Evolutionary conservation across 345 rosid genomes (phyloP), one percentile per base, ranked within the genome.

Genomic region (Euphorbia peplus): DNA sequence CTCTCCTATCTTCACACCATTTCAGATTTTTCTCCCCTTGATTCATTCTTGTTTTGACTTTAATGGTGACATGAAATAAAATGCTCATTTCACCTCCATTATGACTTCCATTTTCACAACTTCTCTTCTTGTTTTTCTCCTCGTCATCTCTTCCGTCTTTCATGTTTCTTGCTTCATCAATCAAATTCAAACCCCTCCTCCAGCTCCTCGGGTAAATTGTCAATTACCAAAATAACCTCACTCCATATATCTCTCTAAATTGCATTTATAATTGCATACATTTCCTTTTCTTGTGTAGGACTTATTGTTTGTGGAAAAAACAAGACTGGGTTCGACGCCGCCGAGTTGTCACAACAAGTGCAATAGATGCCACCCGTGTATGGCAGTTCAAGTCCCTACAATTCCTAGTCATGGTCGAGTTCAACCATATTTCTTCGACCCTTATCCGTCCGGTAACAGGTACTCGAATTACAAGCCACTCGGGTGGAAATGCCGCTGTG

Each of bases 271-370:
- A 41, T 60, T 11, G 19, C 22, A 25, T 9, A 0, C n/a, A 6
- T 30, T 35, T 51, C 26, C 21, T 56, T 32, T 29, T 37, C 54
- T 52, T 71, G 47, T 59, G 67, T 60, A 88, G 92, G 88, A 67
- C 2, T 63, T 77, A 74, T 42, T 74, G 48, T 71, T 76, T 11
- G 95, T 86, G 66, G 92, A 81, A 64, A 88, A 89, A 80, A 79
- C 90, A 11, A 83, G 98, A 77, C 69, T 93, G 67, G 98, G 98
- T 29, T 93, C 97, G 2, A 86, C 79, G 1, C 97, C 96, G 37
- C 98, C 98, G 3, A 89, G 97, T 67, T 91, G 98, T 73, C 88
- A 87, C 85, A 91, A 80, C 81, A 89, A 87, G 73, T 93, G 98
- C 81, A 93, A 80, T 58, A 69, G 76, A 1, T 93, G 98, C 53